Evolutionary conservation across 2,329 filamentous ascomycete species (phyloP).

Genomic region (Beauveria varroae): DNA sequence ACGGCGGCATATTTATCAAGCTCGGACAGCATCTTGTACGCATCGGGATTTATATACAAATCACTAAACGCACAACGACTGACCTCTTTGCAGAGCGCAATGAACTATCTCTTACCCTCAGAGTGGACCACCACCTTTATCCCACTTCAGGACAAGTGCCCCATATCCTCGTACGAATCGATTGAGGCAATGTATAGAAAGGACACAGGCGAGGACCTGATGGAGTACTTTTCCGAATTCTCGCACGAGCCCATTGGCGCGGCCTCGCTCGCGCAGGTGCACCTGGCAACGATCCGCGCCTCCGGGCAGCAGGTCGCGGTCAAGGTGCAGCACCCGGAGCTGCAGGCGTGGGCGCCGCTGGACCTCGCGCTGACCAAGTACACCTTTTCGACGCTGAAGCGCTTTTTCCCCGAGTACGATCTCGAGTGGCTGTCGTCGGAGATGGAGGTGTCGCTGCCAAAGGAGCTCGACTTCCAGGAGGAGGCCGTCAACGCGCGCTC

Average conservation of each 20-base stretch:
- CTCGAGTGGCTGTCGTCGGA: slow-evolving; percentile 91
- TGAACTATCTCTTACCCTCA: slow-evolving; percentile 85
- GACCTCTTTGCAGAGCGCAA: slow-evolving; percentile 58
- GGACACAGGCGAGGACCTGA: slow-evolving; percentile 73
- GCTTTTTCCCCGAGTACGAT: slow-evolving; percentile 96
- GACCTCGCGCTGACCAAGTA: slow-evolving; percentile 82
- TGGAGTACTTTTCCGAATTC: slow-evolving; percentile 82
- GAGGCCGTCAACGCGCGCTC: slow-evolving; percentile 80
- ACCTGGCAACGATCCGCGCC: slow-evolving; percentile 75
- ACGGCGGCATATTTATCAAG: slow-evolving; percentile 98
- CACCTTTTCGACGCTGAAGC: slow-evolving; percentile 82
- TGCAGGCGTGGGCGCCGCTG: slow-evolving; percentile 84
- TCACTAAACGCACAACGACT: slow-evolving; percentile 12
- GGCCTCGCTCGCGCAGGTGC: slow-evolving; percentile 90
- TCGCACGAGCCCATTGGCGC: slow-evolving; percentile 76
- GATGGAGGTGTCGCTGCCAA: slow-evolving; percentile 83
- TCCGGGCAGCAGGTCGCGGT: slow-evolving; percentile 85
- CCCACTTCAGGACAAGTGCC: slow-evolving; percentile 91
- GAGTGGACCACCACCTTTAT: slow-evolving; percentile 97
- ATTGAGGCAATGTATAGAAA: slow-evolving; percentile 78
- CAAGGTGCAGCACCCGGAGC: slow-evolving; percentile 86
- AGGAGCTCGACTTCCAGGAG: slow-evolving; percentile 81
- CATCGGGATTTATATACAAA: background rate
- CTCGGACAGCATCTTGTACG: slow-evolving; percentile 81
- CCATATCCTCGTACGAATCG: slow-evolving; percentile 80